Percentiles rank a stretch among this genome's conserved stretches.
phyloP scores from a whole-genome alignment of 192 early-diverging fungal species.

The Backusella sp. region DNA sequence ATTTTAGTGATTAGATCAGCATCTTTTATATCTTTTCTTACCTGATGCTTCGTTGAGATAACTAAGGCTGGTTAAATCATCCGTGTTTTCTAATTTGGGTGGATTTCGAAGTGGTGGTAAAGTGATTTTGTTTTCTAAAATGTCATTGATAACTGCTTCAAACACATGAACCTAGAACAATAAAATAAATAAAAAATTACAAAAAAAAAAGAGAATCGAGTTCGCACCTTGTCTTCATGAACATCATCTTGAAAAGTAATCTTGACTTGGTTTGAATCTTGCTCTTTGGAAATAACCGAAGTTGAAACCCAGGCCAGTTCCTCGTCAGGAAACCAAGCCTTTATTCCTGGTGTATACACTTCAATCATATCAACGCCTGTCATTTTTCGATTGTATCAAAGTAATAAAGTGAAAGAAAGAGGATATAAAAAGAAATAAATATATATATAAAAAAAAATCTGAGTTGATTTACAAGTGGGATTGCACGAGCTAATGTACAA shows the following conservation, averaged over 20 bases:
- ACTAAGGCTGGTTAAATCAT: constrained; percentile 89
- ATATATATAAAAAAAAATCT: not conserved
- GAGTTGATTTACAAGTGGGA: not conserved
- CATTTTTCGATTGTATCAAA: not conserved
- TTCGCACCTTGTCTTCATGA: constrained; percentile 15
- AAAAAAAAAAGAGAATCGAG: not conserved
- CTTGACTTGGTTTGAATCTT: constrained; percentile 56
- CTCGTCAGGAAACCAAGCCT: constrained; percentile 88
- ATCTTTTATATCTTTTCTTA: constrained; percentile 8
- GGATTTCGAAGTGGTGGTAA: constrained; percentile 96
- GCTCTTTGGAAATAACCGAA: constrained; percentile 50
- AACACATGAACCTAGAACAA: constrained; percentile 64
- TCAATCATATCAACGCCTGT: constrained; percentile 42
- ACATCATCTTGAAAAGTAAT: constrained; percentile 62
- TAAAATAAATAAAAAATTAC: not conserved
- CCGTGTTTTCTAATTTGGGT: constrained; percentile 81
- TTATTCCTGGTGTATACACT: constrained; percentile 68
- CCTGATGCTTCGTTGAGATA: constrained; percentile 92
- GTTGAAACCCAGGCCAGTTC: constrained; percentile 86
- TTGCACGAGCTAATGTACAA: not conserved
- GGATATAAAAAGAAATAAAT: not conserved
- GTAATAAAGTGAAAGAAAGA: not conserved
- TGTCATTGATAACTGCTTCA: constrained; percentile 69
- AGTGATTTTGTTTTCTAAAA: constrained; percentile 62
- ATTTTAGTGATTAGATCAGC: not conserved